A percentile compares a stretch with the other conserved stretches of the same genome.
These are phyloP conservation scores for Phylloporus sp. DNA, from an alignment of 768 basidiomycete species.

Conservation along the genomic window DNA sequence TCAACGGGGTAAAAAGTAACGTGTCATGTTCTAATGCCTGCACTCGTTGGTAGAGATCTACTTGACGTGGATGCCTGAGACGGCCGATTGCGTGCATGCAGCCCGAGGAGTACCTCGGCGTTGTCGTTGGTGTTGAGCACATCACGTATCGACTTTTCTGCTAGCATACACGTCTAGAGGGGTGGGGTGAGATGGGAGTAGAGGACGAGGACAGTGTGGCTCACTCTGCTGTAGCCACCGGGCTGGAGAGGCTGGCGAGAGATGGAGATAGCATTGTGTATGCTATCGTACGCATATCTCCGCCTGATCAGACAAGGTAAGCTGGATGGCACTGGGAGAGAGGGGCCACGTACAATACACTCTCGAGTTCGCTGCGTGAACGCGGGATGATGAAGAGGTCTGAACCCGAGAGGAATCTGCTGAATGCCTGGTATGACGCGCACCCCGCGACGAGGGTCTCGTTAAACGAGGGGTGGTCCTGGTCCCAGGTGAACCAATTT, in stretches of 20 bases:
- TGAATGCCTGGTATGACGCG: conserved; percentile 78
- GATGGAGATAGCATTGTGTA: conserved; percentile 75
- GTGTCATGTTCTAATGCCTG: conserved; percentile 26
- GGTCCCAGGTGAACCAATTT: conserved; percentile 66
- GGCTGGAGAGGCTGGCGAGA: conserved; percentile 61
- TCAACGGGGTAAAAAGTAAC: not conserved
- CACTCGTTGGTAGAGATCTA: conserved; percentile 12
- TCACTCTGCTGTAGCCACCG: conserved; percentile 51
- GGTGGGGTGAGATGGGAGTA: not conserved
- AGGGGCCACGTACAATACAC: conserved; percentile 53
- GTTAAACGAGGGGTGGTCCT: conserved; percentile 63
- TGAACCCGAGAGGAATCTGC: conserved; percentile 65
- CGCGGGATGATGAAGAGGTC: conserved; percentile 71
- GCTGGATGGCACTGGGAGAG: not conserved
- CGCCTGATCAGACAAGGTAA: conserved; percentile 40
- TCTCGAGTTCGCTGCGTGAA: conserved; percentile 62
- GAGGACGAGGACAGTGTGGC: conserved; percentile 14
- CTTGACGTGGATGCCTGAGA: conserved; percentile 13
- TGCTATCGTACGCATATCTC: conserved; percentile 73
- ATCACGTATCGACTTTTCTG: conserved; percentile 64
- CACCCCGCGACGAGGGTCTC: conserved; percentile 73
- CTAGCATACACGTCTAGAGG: conserved; percentile 61
- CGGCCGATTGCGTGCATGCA: conserved; percentile 43
- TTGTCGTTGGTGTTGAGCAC: conserved; percentile 73
- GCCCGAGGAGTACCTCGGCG: conserved; percentile 54